Evolutionary conservation across 441 rosid genomes (phyloP), one percentile per base, ranked within the genome.

Genomic region (Viola pubescens): DNA sequence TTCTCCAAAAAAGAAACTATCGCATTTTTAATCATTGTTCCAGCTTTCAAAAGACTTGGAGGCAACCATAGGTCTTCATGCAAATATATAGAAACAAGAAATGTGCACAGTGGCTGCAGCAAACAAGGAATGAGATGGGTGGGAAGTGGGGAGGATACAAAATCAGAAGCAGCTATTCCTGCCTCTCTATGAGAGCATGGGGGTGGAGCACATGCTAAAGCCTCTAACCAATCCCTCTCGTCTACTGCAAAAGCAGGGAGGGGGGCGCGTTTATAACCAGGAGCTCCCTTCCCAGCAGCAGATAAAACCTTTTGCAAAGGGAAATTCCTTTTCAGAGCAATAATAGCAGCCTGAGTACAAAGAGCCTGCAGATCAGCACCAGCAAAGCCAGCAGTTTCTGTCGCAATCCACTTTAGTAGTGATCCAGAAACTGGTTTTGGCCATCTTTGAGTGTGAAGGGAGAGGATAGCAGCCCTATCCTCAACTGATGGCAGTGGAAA

Each of bases 281-380:
- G 69, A 69, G 61, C 60, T 73, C 77, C 79, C 77, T 73, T 64
- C 67, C 79, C 85, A 61, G 96, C 95, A 67, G 88, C 84, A 9
- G 94, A 78, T 70, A 94, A 61, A 66, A 82, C 72, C 70, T 82
- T 84, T 47, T 86, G 99, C 81, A 94, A 80, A 65, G 99, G 96
- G 67, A 94, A 94, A 75, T 82, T 90, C 76, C 91, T 88, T 78
- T 90, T 94, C 79, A 94, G 73, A 59, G 95, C 92, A 79, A 85
- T 75, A 70, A 88, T 81, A 67, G 87, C 96, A 56, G 95, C 95
- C 69, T 88, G 99, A 45, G 97, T 86, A 74, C 99, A 94, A 61
- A 94, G 97, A 56, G 96, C 88, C 82, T 94, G 95, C 72, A 94
- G 77, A 85, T 94, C 97, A 53, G 99, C 96, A 78, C 99, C 99